phyloP scores from a whole-genome alignment of 1,284 basidiomycete species.

The Ceratobasidium sp. region DNA sequence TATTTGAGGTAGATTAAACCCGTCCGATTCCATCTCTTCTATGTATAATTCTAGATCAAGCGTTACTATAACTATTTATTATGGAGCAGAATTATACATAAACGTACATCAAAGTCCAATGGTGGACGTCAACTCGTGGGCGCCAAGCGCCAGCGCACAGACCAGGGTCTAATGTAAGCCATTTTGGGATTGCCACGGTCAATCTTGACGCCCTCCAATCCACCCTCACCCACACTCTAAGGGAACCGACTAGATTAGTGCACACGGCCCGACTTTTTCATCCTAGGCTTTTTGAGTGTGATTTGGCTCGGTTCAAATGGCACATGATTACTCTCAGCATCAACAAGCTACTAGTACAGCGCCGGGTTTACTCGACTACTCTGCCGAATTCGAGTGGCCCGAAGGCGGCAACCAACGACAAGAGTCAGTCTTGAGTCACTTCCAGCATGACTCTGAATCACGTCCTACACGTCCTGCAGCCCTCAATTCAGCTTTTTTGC shows the following conservation, averaged over 20 bases:
- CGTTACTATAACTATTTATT: not conserved
- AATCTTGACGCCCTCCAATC: not conserved
- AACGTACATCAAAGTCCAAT: not conserved
- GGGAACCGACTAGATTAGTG: not conserved
- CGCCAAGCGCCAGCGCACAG: conserved; percentile 19
- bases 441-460: no score
- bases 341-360: not conserved
- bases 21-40: not conserved
- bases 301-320: not conserved
- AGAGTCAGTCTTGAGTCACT: not conserved
- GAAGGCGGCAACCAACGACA: not conserved
- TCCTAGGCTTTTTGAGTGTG: not conserved
- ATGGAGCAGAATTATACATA: not conserved
- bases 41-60: no score
- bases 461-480: not conserved
- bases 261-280: not conserved
- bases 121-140: not conserved
- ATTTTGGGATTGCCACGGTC: not conserved
- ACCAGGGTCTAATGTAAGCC: not conserved
- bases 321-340: not conserved
- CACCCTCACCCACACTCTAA: no score
- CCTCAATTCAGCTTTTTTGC: conserved; percentile 15
- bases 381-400: conserved; percentile 22
- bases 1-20: conserved; percentile 8
- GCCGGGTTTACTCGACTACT: not conserved